Percentiles rank a stretch among this genome's conserved stretches.
phyloP scores from a whole-genome alignment of 495 filamentous ascomycete genomes.

The Ramalina peruviana region DNA sequence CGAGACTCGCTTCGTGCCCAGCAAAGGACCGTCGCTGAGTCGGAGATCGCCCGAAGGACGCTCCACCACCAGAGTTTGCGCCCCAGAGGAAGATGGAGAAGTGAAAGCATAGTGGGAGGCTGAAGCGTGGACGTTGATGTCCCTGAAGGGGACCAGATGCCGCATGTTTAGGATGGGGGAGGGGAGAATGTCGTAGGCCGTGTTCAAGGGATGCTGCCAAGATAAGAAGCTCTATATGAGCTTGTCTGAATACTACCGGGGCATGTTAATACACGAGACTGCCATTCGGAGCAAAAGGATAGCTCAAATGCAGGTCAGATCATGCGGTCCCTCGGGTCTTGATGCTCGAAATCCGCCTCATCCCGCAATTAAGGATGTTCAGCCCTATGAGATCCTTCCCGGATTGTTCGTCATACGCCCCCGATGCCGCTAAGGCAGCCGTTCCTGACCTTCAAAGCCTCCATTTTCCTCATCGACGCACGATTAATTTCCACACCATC shows the following conservation, averaged over 20 bases:
- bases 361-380: too few relatives aligned
- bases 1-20: constrained; percentile 67
- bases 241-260: not conserved
- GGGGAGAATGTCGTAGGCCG: not conserved
- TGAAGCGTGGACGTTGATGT: constrained; percentile 91
- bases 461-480: not conserved
- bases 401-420: too few relatives aligned
- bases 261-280: too few relatives aligned
- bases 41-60: constrained; percentile 86
- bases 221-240: too few relatives aligned
- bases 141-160: constrained; percentile 66
- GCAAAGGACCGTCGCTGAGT: constrained; percentile 60
- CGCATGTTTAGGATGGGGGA: not conserved
- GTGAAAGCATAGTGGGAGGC: constrained; percentile 89
- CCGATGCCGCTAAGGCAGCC: constrained; percentile 10
- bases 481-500: not conserved
- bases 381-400: too few relatives aligned
- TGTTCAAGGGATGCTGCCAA: not conserved
- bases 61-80: constrained; percentile 75
- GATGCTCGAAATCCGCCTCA: too few relatives aligned
- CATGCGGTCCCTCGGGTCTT: too few relatives aligned
- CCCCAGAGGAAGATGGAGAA: constrained; percentile 81
- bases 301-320: too few relatives aligned
- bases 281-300: too few relatives aligned
- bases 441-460: constrained; percentile 3